Evolutionary conservation across 768 basidiomycete genomes (phyloP).

Genomic region (Termitomyces eurrhizus): DNA sequence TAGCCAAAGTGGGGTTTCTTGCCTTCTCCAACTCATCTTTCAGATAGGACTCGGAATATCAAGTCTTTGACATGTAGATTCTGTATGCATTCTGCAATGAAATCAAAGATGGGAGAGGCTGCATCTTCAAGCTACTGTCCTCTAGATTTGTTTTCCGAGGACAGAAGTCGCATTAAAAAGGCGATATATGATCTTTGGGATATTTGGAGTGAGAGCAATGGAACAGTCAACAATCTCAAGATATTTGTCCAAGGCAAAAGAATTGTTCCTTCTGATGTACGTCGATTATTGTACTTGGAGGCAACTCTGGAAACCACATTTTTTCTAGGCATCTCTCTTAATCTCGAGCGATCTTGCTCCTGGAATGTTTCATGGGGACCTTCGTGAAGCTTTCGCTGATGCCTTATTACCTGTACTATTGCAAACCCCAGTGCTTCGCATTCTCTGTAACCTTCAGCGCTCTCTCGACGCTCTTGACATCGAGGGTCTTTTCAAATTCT

Average conservation of each 20-base stretch:
- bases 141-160: conserved; percentile 81
- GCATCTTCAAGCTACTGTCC: conserved; percentile 69
- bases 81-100: conserved; percentile 79
- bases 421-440: conserved; percentile 47
- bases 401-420: conserved; percentile 47
- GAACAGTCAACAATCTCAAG: conserved; percentile 75
- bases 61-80: conserved; percentile 83
- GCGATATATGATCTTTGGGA: conserved; percentile 74
- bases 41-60: conserved; percentile 46
- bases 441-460: conserved; percentile 61
- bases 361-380: conserved; percentile 16
- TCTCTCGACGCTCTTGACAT: conserved; percentile 82
- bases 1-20: conserved; percentile 99
- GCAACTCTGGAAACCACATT: not conserved
- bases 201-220: conserved; percentile 63
- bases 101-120: conserved; percentile 32
- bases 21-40: conserved; percentile 59
- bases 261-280: conserved; percentile 55
- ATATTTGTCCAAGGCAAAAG: conserved; percentile 68
- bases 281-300: conserved; percentile 15
- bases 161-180: conserved; percentile 51
- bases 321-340: conserved; percentile 25
- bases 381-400: conserved; percentile 50
- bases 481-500: conserved; percentile 64
- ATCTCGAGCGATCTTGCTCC: conserved; percentile 18